Base-by-base conservation (phyloP, 768 basidiomycete genomes). In the Boletus sp. region DNA sequence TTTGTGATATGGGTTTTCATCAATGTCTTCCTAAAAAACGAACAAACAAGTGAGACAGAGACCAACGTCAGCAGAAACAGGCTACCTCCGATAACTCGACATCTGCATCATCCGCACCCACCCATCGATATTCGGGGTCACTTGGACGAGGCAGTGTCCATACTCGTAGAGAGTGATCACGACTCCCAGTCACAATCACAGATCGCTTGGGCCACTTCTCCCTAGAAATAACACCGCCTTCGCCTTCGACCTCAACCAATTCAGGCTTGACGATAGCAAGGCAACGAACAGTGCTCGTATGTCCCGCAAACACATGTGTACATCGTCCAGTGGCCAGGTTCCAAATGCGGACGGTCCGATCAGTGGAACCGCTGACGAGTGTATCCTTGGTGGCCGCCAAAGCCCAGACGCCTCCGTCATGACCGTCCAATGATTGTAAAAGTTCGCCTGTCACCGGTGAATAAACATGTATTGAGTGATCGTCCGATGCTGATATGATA, bases 381-480 rank as follows among this genome's bases (percentile, higher is more conserved):
- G 89, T 83, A 70, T 93, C 85, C 77, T 90, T 92, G 71, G 82
- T 92, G 36, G 89, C 87, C 5, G 90, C 90, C n/a, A 98, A 77
- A 15, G 95, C 94, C 95, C 95, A 98, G 1, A 98, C 94, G 17
- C 95, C 95, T 49, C 95, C 95, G 63, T 94, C 91, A 65, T 98
- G 95, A 4, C 95, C 96, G 56, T 90, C 81, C 42, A 98, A 80
- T 2, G 87, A 83, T 41, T 82, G 84, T 5, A 88, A 71, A 20
- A 91, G 80, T 37, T 83, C 79, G 12, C 96, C 96, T 0, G 88
- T 90, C 20, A 81, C 71, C n/a, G 92, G 94, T 24, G 88, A 89
- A 71, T 96, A 98, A 46, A 99, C 86, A 67, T 95, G 92, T 67
- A 98, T 97, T 4, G 93, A 91, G 65, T 98, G 93, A 73, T 98